Evolutionary conservation across 1,284 basidiomycete species (phyloP).

Genomic region (Hemileia vastatrix): DNA sequence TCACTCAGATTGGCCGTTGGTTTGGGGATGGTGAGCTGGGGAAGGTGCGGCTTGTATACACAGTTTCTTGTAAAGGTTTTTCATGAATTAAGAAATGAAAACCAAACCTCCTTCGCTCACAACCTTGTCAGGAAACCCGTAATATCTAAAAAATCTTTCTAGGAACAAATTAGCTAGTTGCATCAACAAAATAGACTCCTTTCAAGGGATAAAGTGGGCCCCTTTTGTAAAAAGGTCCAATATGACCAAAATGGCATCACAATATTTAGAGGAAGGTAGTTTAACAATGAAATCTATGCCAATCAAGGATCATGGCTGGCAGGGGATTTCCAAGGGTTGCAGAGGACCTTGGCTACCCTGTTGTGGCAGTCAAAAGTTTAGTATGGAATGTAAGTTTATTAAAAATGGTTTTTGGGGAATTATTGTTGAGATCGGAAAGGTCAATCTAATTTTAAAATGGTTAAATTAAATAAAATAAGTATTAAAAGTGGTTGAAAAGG

Average conservation of each 20-base stretch:
- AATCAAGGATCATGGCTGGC: constrained; percentile 46
- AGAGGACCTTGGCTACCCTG: constrained; percentile 39
- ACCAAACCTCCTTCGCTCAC: neutral
- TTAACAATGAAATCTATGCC: constrained; percentile 50
- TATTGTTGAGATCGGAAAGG: too few relatives aligned
- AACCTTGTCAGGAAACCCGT: constrained; percentile 4
- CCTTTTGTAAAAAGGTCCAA: constrained; percentile 48
- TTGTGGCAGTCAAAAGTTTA: too few relatives aligned
- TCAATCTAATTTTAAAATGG: too few relatives aligned
- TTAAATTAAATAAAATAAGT: too few relatives aligned
- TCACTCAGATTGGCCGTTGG: constrained; percentile 2
- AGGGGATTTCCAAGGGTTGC: constrained; percentile 40
- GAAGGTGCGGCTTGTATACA: constrained; percentile 1
- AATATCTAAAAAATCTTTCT: neutral
- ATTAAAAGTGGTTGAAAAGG: too few relatives aligned
- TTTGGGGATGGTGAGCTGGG: neutral
- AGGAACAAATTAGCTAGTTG: neutral
- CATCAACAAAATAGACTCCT: neutral
- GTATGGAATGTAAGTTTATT: too few relatives aligned
- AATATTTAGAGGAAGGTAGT: constrained; percentile 46
- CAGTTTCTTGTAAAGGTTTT: neutral
- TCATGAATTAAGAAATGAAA: constrained; percentile 5
- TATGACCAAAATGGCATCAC: constrained; percentile 47
- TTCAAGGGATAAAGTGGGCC: constrained; percentile 39
- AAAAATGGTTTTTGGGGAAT: too few relatives aligned